A percentile compares a stretch with the other conserved stretches of the same genome.
phyloP scores from a whole-genome alignment of 495 filamentous ascomycete species.

The Chaetomium cochliodes region DNA sequence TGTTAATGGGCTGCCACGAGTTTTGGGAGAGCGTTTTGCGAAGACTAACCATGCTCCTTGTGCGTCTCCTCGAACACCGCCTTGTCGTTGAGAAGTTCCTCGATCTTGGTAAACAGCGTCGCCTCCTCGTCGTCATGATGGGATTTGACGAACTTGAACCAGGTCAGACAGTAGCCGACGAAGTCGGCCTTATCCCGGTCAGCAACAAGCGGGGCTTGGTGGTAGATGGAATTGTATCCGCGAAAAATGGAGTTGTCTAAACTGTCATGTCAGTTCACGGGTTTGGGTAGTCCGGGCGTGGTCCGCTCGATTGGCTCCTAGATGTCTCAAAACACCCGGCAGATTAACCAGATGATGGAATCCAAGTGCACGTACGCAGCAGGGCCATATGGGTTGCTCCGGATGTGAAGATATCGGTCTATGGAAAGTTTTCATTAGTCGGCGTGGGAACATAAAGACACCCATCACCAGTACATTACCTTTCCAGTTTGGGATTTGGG shows the following conservation, averaged over 20 bases:
- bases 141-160: constrained; percentile 52
- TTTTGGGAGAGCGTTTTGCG: background rate
- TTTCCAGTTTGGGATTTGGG: constrained; percentile 48
- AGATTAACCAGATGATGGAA: too few species aligned
- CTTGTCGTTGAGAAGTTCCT: constrained; percentile 47
- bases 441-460: too few species aligned
- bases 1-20: background rate
- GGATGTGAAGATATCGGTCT: constrained; percentile 52
- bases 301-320: too few species aligned
- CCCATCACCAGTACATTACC: too few species aligned
- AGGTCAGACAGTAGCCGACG: constrained; percentile 51
- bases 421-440: background rate
- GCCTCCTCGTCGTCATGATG: constrained; percentile 57
- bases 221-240: constrained; percentile 60
- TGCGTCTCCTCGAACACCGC: constrained; percentile 49
- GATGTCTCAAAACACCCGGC: too few species aligned
- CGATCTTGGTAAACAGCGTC: constrained; percentile 53
- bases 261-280: constrained; percentile 14
- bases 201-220: constrained; percentile 46
- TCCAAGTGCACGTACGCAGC: constrained; percentile 27
- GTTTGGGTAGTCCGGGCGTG: background rate
- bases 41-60: constrained; percentile 48
- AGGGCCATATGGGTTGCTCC: constrained; percentile 60
- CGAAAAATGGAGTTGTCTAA: constrained; percentile 57
- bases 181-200: constrained; percentile 50